A percentile compares a stretch with the other conserved stretches of the same genome.
Conservation (phyloP, 1,284 basidiomycete genomes). For the Leccinum insolens region DNA sequence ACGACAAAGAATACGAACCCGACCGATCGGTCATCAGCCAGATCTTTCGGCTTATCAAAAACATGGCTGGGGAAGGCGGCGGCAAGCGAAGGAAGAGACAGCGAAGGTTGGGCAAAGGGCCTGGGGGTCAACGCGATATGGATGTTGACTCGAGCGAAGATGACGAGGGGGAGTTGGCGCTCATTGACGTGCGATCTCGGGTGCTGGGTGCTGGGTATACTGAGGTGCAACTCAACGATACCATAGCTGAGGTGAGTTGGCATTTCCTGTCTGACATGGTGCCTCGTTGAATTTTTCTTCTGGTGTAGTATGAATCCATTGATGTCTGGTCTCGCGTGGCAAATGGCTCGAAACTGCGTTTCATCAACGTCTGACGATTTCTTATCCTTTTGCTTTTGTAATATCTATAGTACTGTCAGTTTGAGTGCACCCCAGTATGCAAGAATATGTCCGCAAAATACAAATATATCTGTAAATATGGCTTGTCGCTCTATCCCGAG, state of each 20-base stretch:
- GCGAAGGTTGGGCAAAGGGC: conserved; percentile 65
- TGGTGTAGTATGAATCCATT: conserved; percentile 77
- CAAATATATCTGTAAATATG: conserved; percentile 20
- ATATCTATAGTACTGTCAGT: not conserved
- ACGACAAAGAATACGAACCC: conserved; percentile 65
- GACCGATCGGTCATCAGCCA: conserved; percentile 82
- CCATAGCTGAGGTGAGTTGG: conserved; percentile 70
- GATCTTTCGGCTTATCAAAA: conserved; percentile 89
- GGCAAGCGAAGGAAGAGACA: conserved; percentile 43
- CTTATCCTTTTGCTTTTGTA: not conserved
- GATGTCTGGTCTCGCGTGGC: conserved; percentile 77
- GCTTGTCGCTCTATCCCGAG: conserved; percentile 15
- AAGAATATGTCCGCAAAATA: conserved; percentile 16
- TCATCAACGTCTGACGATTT: conserved; percentile 38
- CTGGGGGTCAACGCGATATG: conserved; percentile 68
- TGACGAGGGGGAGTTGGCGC: conserved; percentile 69
- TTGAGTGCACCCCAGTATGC: conserved; percentile 15
- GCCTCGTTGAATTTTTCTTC: conserved; percentile 14
- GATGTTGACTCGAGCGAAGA: conserved; percentile 60
- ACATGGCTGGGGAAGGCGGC: conserved; percentile 62
- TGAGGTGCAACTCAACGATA: conserved; percentile 86
- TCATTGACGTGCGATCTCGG: conserved; percentile 84
- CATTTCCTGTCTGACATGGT: conserved; percentile 5
- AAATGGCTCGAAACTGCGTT: conserved; percentile 74
- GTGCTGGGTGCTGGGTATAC: conserved; percentile 88